phyloP scores from a whole-genome alignment of 2,329 filamentous ascomycete species.

The Dissoconium aciculare region DNA sequence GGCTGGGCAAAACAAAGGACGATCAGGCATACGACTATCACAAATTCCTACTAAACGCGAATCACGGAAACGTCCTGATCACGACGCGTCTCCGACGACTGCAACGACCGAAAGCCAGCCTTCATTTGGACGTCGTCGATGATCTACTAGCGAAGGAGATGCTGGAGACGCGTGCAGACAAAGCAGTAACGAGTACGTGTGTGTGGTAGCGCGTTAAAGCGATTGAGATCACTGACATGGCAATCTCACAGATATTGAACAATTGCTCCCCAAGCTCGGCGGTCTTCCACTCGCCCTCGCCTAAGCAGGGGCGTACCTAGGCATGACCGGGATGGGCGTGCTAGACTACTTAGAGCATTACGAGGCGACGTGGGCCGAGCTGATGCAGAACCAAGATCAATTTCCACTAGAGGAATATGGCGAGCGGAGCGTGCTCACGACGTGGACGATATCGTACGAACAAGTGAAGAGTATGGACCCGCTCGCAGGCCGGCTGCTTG shows the following conservation, averaged over 20 bases:
- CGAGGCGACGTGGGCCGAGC: slow-evolving; percentile 2
- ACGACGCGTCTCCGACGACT: slow-evolving; percentile 17
- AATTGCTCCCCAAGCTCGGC: slow-evolving; percentile 16
- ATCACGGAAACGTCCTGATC: slow-evolving; percentile 20
- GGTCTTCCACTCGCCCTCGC: slow-evolving; percentile 18
- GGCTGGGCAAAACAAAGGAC: slow-evolving; percentile 6
- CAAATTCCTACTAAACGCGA: slow-evolving; percentile 7
- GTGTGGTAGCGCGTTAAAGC: neutral
- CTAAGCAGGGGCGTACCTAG: slow-evolving; percentile 15
- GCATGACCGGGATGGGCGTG: slow-evolving; percentile 5
- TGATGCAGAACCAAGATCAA: slow-evolving; percentile 5
- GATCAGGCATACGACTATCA: slow-evolving; percentile 13
- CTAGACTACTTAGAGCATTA: slow-evolving; percentile 6
- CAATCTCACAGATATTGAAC: slow-evolving; percentile 4
- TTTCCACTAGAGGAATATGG: slow-evolving; percentile 4
- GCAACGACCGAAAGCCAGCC: slow-evolving; percentile 9
- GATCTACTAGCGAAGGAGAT: slow-evolving; percentile 16
- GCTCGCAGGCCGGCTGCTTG: slow-evolving; percentile 15
- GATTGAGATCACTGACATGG: neutral
- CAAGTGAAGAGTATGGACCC: slow-evolving; percentile 14
- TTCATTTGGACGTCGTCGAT: slow-evolving; percentile 8
- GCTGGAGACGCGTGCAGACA: slow-evolving; percentile 16
- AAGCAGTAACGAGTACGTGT: slow-evolving; percentile 4
- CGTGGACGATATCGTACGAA: slow-evolving; percentile 22
- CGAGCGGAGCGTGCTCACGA: slow-evolving; percentile 16